phyloP scores from a whole-genome alignment of 345 rosid species.

The Citrus unshiu region DNA sequence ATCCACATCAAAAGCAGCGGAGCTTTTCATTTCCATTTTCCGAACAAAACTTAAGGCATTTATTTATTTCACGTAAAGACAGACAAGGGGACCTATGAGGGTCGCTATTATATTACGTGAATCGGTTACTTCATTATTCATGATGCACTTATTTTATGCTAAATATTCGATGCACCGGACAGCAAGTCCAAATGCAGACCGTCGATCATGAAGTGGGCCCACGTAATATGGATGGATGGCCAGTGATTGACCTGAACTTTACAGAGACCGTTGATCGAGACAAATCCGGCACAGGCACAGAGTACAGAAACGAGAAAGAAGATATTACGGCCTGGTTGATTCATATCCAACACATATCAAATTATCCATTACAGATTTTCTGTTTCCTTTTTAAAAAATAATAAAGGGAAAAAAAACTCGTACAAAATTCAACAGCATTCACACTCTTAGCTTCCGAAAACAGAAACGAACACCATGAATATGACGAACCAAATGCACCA shows the following conservation, averaged over 20 bases:
- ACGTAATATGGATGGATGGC: neutral
- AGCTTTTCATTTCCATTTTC: neutral
- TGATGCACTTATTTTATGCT: neutral
- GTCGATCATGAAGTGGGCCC: constrained; percentile 2
- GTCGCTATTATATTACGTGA: neutral
- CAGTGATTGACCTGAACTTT: neutral
- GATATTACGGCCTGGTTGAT: neutral
- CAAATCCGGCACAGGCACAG: constrained; percentile 10
- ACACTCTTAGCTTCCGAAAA: neutral
- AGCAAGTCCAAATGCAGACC: constrained; percentile 13
- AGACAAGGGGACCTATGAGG: neutral
- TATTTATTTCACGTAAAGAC: neutral
- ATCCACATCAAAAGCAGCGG: neutral
- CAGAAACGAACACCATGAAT: neutral
- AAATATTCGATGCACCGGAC: neutral
- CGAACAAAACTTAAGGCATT: too few relatives aligned
- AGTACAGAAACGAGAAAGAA: neutral
- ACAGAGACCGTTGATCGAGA: constrained; percentile 24
- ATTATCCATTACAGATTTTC: neutral
- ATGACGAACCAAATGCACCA: neutral
- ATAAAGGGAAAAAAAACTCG: neutral
- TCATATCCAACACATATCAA: neutral
- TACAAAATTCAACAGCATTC: neutral
- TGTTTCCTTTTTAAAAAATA: neutral
- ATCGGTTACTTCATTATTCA: neutral